Evolutionary conservation across 805 yeast species (phyloP), one percentile per base, ranked within the genome.

Genomic region (Nakazawaea molendinolei): DNA sequence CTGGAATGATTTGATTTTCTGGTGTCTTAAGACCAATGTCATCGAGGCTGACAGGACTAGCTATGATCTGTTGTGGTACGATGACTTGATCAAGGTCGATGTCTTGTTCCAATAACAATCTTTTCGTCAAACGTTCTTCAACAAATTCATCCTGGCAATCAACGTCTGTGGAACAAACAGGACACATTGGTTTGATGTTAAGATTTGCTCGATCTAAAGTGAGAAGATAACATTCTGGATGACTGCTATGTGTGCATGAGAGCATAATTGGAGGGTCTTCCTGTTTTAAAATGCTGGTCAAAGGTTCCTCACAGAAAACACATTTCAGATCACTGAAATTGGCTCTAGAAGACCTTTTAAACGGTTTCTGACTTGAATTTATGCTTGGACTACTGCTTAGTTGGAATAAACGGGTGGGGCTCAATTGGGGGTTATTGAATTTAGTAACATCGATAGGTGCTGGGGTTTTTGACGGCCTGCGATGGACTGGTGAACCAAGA

Each of bases 171-270:
- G 22, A 10, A 23, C 40, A 37, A 17, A 28, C 26, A 5, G 24
- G 15, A 19, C 40, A 39, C 17, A 7, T 24, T 32, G 28, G 32
- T 13, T 15, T n/a, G 13, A 22, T 25, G 15, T n/a, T 13, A 28
- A 25, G n/a, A 23, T 28, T 18, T 14, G 10, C 16, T 12, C 30
- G 21, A 27, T 28, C 34, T 8, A 41, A 16, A 33, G 28, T 17
- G 31, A 34, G 25, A 14, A 26, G 15, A n/a, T 33, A 34, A 28
- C 45, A 42, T 8, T 42, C 34, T 10, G 27, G 23, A 23, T 42
- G 45, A 18, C 36, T 31, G 16, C 24, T 23, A 23, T 43, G 42
- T 2, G 23, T 34, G 32, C 46, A 43, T 10, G 39, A 25, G 14
- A 43, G 31, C 3, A 21, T 27, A 8, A 43, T 16, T 3, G 39